Base-by-base conservation (phyloP, 768 basidiomycete genomes). In the Tricholoma saponaceum region DNA sequence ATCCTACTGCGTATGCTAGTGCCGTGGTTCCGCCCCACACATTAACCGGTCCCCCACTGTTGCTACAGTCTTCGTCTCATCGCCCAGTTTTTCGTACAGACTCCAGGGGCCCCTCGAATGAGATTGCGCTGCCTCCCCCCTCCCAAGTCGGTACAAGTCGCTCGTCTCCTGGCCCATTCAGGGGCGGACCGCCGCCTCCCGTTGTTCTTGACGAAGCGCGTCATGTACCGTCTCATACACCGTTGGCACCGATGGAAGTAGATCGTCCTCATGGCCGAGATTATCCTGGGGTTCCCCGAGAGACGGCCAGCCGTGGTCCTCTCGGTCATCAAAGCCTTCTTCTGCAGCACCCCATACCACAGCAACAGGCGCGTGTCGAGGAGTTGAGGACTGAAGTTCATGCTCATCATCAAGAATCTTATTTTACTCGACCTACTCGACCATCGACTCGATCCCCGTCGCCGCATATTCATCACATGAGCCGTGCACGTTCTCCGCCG, bases 1-100 rank as follows among this genome's bases (percentile, higher is more conserved):
- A 98, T 66, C 95, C 95, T 1, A 96, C 93, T 3, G 93, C 93
- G 4, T 98, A 97, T 64, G 90, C 92, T 0, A 89, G 85, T 59
- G 81, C 87, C 0, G 83, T 87, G 22, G 82, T 87, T 1, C 87
- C 87, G 12, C 87, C 90, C 25, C 83, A 83, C 1, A 83, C 86
- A 6, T 74, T 91, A 13, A 76, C 76, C 7, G 89, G 89, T 0
- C 87, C 87, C 0, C 86, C 87, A 22, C 76, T 90, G 20, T 71
- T 89, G 52, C 63, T 90, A 25, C 82, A 86, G 62, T 74, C 83
- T 12, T 73, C 73, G 23, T 70, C 66, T 46, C 75, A 75, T 57
- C 82, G 84, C 6, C 79, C 83, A 8, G 68, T 82, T 16, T 88
- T 89, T 72, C 78, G 87, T 52, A 69, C 87, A 0, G 87, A 90